Conservation (phyloP, 2,329 filamentous ascomycete genomes). For the Pestalotiopsis sp. region DNA sequence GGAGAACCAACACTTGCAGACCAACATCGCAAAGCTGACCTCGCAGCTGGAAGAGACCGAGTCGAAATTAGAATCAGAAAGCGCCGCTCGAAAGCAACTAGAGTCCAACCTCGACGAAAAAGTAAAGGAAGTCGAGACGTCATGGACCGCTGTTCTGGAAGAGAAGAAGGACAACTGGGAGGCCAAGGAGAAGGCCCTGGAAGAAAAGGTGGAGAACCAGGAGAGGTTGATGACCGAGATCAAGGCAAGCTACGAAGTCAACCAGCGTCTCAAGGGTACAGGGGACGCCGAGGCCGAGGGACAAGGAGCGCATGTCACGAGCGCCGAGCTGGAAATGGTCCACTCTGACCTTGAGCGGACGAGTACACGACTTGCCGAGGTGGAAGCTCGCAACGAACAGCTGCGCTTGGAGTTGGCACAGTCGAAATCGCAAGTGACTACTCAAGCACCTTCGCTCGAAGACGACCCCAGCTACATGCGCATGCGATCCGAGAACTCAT, state of each 20-base stretch:
- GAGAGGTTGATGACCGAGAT: constrained; percentile 90
- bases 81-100: constrained; percentile 70
- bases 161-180: constrained; percentile 98
- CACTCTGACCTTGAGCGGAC: constrained; percentile 90
- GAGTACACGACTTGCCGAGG: constrained; percentile 81
- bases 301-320: constrained; percentile 69
- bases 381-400: constrained; percentile 94
- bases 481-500: constrained; percentile 90
- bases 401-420: constrained; percentile 89
- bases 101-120: constrained; percentile 78
- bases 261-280: constrained; percentile 79
- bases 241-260: constrained; percentile 96
- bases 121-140: constrained; percentile 86
- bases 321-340: constrained; percentile 91
- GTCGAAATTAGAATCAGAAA: constrained; percentile 76
- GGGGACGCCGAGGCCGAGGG: constrained; percentile 62
- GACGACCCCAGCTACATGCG: constrained; percentile 90
- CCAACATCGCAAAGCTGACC: constrained; percentile 74
- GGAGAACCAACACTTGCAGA: constrained; percentile 87
- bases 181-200: constrained; percentile 85
- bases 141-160: constrained; percentile 85
- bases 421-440: constrained; percentile 72
- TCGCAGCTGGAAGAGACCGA: constrained; percentile 84
- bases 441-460: constrained; percentile 68
- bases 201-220: constrained; percentile 94